Evolutionary conservation across 768 basidiomycete genomes (phyloP).

Genomic region (Kwoniella europaea): DNA sequence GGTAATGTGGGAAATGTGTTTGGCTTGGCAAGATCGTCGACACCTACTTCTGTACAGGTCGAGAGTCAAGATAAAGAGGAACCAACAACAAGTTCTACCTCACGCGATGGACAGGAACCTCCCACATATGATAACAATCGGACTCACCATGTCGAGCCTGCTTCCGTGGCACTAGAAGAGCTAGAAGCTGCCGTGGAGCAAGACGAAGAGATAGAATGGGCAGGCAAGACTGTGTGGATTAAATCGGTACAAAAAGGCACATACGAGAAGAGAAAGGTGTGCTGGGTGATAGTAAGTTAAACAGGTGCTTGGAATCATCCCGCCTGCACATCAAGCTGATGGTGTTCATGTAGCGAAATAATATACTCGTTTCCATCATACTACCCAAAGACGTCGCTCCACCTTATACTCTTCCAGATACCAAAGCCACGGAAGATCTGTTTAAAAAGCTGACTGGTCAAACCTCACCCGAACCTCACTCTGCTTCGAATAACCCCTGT

Average conservation of each 20-base stretch:
- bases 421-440: constrained; percentile 19
- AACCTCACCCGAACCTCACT: not conserved
- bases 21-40: constrained; percentile 19
- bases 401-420: constrained; percentile 7
- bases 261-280: constrained; percentile 19
- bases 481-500: constrained; percentile 13
- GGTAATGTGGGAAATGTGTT: constrained; percentile 37
- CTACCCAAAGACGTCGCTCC: not conserved
- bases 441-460: constrained; percentile 18
- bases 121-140: not conserved
- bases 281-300: constrained; percentile 43
- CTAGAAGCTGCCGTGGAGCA: constrained; percentile 34
- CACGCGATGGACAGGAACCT: not conserved
- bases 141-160: constrained; percentile 21
- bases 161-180: constrained; percentile 15
- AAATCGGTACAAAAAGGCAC: not conserved
- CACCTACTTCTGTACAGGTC: not conserved
- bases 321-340: too few species aligned
- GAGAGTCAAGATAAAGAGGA: not conserved
- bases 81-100: not conserved
- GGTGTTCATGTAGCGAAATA: constrained; percentile 28
- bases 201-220: constrained; percentile 35
- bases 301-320: not conserved
- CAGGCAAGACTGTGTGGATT: constrained; percentile 21
- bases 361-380: constrained; percentile 29